A percentile compares a stretch with the other conserved stretches of the same genome.
Conservation (phyloP, 2,329 filamentous ascomycete species). For the Trichoderma koningii region DNA sequence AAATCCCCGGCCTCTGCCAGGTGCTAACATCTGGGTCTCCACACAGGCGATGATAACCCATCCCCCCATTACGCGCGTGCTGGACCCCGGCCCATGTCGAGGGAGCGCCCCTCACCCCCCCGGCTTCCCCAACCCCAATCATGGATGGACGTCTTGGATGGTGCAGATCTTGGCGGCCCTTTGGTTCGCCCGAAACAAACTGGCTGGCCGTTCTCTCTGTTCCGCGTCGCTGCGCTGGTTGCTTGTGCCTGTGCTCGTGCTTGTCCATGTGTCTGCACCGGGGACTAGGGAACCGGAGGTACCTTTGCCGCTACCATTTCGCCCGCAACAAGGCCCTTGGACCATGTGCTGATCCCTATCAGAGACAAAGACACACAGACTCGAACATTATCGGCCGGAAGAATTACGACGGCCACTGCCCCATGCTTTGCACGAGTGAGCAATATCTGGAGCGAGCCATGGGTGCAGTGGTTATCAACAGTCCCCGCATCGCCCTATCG, state of each 20-base stretch:
- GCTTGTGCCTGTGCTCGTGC: not conserved
- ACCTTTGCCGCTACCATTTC: no score
- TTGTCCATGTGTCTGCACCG: not conserved
- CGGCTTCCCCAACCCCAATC: slow-evolving; percentile 20
- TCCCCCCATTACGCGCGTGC: slow-evolving; percentile 18
- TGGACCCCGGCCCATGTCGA: slow-evolving; percentile 11
- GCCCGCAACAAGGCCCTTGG: no score
- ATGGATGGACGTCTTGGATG: slow-evolving; percentile 8
- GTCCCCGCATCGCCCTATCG: slow-evolving; percentile 13
- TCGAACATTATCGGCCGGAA: no score
- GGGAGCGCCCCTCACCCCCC: slow-evolving; percentile 12
- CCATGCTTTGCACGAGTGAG: not conserved
- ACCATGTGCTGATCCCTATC: no score
- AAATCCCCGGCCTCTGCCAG: slow-evolving; percentile 1
- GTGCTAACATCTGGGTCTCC: not conserved
- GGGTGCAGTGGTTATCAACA: slow-evolving; percentile 12
- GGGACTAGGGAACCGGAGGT: not conserved
- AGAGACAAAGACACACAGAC: not conserved
- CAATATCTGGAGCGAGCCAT: not conserved
- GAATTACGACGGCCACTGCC: not conserved
- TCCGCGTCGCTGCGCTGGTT: no score
- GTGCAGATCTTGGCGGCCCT: slow-evolving; percentile 23
- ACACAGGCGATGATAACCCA: slow-evolving; percentile 15
- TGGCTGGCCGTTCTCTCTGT: not conserved
- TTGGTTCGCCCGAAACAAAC: slow-evolving; percentile 13